Conservation (phyloP, 805 yeast species). For the Ogataea minuta region DNA sequence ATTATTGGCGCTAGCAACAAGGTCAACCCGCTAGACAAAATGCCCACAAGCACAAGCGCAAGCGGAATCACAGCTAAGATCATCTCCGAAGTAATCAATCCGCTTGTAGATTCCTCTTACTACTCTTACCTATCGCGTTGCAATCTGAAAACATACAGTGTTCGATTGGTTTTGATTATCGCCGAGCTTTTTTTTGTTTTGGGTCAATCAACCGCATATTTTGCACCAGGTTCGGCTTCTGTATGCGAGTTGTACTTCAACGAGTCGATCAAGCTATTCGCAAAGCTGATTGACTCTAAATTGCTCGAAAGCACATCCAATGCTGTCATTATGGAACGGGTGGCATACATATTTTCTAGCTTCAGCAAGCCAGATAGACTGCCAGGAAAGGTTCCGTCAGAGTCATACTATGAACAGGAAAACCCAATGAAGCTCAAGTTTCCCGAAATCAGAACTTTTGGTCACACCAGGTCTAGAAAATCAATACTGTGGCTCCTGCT, state of each 20-base stretch:
- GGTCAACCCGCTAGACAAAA: conserved; percentile 39
- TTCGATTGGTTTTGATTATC: conserved; percentile 63
- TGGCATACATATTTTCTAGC: conserved; percentile 32
- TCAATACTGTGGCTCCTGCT: conserved; percentile 74
- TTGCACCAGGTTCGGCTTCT: conserved; percentile 15
- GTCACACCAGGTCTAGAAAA: conserved; percentile 66
- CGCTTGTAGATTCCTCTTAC: conserved; percentile 65
- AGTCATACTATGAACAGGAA: conserved; percentile 35
- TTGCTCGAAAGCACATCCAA: conserved; percentile 44
- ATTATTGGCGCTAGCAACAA: conserved; percentile 55
- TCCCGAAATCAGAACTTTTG: conserved; percentile 42
- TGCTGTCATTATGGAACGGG: conserved; percentile 37
- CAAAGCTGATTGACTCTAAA: conserved; percentile 44
- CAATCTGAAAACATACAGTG: conserved; percentile 64
- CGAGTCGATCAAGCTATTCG: conserved; percentile 45
- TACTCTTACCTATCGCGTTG: conserved; percentile 75
- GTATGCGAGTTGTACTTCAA: conserved; percentile 41
- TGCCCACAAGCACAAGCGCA: conserved; percentile 24
- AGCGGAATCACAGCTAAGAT: conserved; percentile 42
- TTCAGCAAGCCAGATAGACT: conserved; percentile 24
- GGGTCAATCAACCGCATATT: conserved; percentile 34
- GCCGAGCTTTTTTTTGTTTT: conserved; percentile 61
- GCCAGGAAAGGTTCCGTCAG: conserved; percentile 6
- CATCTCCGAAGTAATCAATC: conserved; percentile 53
- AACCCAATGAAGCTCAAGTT: conserved; percentile 34